Base-by-base conservation (phyloP, 768 basidiomycete genomes). In the Collybiopsis confluens region DNA sequence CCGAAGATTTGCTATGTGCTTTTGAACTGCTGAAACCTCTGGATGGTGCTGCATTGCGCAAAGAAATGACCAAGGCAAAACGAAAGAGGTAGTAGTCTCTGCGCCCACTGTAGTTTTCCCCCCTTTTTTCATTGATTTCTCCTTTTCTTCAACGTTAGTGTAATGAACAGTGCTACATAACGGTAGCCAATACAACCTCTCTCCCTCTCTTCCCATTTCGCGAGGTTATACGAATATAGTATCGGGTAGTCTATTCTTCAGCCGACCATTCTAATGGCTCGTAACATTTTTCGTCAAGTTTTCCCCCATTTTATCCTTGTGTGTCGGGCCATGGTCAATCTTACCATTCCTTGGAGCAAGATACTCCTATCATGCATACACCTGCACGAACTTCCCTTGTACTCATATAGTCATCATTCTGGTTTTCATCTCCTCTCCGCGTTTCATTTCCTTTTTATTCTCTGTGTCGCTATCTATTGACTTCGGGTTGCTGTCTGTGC, bases 61-160 rank as follows among this genome's bases (percentile, higher is more conserved):
- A 98, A 70, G 95, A 98, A 70, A 97, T 98, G 94, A 95, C 92
- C 38, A 97, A 97, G 72, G 92, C 92, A 48, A 97, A 96, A 73
- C 90, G 95, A 79, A 97, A 97, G 80, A 96, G 92, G 92, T 69
- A 54, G 24, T 36, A 2, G 4, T 41, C 23, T 49, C 13, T 10
- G 6, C 23, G 49, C 40, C 37, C 37, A 18, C 24, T 35, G 40
- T 36, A 35, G 38, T 23, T 3, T 20, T 21, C 44, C 27, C 0
- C 24, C 27, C 36, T 41, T 51, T n/a, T 51, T 7, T n/a, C 18
- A 24, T 45, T 33, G 26, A 47, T 37, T 33, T 35, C 50, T 7
- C 1, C 42, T 52, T 23, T 15, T 33, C 6, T 33, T 13, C 5
- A 6, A 6, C 30, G 13, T 33, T 16, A 47, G 45, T 26, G 24